phyloP scores from a whole-genome alignment of 2,329 filamentous ascomycete genomes.

The Trichoderma gracile region DNA sequence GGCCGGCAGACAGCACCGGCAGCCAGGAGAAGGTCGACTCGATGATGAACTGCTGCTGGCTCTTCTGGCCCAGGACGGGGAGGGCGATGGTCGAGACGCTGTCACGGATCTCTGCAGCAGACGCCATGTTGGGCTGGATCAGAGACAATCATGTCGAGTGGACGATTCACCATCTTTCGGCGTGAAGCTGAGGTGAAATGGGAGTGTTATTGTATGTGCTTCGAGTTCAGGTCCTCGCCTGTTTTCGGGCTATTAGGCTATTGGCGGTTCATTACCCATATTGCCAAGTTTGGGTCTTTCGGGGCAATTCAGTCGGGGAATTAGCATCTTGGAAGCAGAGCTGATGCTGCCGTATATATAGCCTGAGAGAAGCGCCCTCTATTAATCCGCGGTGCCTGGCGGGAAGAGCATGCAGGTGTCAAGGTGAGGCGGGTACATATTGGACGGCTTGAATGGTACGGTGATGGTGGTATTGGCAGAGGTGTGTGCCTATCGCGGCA shows the following conservation, averaged over 20 bases:
- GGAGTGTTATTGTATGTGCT: not conserved
- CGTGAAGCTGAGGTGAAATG: not conserved
- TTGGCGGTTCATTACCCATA: conserved; percentile 16
- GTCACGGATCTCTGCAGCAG: not conserved
- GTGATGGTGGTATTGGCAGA: no score
- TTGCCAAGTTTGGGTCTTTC: conserved; percentile 11
- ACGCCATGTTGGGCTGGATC: not conserved
- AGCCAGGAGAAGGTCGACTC: not conserved
- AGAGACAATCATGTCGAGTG: not conserved
- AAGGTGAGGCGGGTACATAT: no score
- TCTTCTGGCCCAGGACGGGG: not conserved
- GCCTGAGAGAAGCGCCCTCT: not conserved
- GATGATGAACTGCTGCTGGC: conserved; percentile 6
- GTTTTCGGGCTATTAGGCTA: conserved; percentile 15
- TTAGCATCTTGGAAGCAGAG: not conserved
- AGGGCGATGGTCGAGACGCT: not conserved
- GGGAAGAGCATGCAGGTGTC: no score
- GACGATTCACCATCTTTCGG: not conserved
- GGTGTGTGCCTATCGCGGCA: no score
- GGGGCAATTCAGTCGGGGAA: not conserved
- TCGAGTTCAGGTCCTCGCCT: not conserved
- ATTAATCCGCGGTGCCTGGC: no score
- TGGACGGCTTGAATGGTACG: no score
- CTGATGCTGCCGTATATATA: not conserved
- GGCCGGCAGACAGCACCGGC: not conserved